Percentiles rank a stretch among this genome's conserved stretches.
Evolutionary conservation across 176 grass and related monocot species (phyloP).

Genomic region (Oryza meyeriana): DNA sequence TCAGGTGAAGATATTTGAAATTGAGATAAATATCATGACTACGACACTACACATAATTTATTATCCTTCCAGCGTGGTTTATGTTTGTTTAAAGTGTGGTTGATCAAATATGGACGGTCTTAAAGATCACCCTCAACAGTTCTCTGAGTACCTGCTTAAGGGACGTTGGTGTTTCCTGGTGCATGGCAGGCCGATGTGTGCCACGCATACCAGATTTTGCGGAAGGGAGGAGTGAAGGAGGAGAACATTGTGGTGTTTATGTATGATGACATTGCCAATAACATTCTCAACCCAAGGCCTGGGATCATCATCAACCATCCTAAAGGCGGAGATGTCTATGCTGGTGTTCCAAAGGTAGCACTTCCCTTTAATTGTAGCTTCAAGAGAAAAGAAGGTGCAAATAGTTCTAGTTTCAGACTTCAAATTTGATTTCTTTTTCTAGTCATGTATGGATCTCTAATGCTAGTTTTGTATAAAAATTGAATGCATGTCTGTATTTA

Average conservation of each 20-base stretch:
- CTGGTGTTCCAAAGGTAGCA: slow-evolving; percentile 83
- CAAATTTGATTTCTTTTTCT: background rate
- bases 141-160: slow-evolving; percentile 7
- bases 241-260: slow-evolving; percentile 97
- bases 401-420: background rate
- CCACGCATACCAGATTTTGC: slow-evolving; percentile 83
- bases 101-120: background rate
- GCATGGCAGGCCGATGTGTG: slow-evolving; percentile 72
- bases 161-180: background rate
- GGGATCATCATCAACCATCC: slow-evolving; percentile 87
- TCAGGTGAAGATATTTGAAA: background rate
- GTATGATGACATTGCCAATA: slow-evolving; percentile 76
- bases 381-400: background rate
- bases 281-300: slow-evolving; percentile 59
- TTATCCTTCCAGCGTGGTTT: background rate
- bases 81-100: background rate
- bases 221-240: slow-evolving; percentile 65
- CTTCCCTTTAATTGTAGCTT: background rate
- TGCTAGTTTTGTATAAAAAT: background rate
- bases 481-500: background rate
- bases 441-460: background rate
- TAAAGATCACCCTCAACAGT: background rate
- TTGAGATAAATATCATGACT: background rate
- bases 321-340: slow-evolving; percentile 70
- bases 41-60: background rate